Percentiles rank a stretch among this genome's conserved stretches.
Evolutionary conservation across 1,284 basidiomycete species (phyloP).

Genomic region (Trichosporon ovoides): DNA sequence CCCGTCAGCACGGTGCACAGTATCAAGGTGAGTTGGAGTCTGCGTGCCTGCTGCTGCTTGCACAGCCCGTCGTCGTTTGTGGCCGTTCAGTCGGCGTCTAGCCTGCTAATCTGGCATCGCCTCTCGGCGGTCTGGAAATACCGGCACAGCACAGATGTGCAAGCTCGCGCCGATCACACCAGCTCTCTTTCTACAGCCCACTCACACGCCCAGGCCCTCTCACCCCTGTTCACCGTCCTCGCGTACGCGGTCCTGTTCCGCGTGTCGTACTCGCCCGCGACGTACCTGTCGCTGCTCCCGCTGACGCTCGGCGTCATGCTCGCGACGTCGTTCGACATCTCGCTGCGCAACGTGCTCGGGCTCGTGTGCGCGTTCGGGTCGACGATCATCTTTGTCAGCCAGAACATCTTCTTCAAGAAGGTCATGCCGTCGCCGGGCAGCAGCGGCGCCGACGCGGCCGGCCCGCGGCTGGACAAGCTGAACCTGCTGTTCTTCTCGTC

Average conservation of each 20-base stretch:
- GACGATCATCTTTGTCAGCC: conserved; percentile 91
- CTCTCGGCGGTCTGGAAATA: too few relatives aligned
- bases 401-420: conserved; percentile 99
- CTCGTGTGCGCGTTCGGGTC: conserved; percentile 88
- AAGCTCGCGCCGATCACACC: too few relatives aligned
- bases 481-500: conserved; percentile 94
- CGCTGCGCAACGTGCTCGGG: conserved; percentile 74
- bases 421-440: conserved; percentile 66
- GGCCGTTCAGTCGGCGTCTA: not conserved
- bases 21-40: conserved; percentile 89
- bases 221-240: conserved; percentile 81
- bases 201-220: conserved; percentile 75
- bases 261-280: conserved; percentile 74
- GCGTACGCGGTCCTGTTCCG: conserved; percentile 3
- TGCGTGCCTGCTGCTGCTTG: too few relatives aligned
- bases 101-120: too few relatives aligned
- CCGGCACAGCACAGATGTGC: too few relatives aligned
- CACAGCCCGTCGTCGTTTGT: not conserved
- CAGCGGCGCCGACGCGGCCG: conserved; percentile 42
- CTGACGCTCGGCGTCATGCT: conserved; percentile 96
- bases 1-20: conserved; percentile 98
- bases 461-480: conserved; percentile 82
- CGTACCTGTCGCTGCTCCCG: conserved; percentile 90
- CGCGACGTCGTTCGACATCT: conserved; percentile 87
- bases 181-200: too few relatives aligned